phyloP scores from a whole-genome alignment of 2,329 filamentous ascomycete species.

The Phialophora tarda region DNA sequence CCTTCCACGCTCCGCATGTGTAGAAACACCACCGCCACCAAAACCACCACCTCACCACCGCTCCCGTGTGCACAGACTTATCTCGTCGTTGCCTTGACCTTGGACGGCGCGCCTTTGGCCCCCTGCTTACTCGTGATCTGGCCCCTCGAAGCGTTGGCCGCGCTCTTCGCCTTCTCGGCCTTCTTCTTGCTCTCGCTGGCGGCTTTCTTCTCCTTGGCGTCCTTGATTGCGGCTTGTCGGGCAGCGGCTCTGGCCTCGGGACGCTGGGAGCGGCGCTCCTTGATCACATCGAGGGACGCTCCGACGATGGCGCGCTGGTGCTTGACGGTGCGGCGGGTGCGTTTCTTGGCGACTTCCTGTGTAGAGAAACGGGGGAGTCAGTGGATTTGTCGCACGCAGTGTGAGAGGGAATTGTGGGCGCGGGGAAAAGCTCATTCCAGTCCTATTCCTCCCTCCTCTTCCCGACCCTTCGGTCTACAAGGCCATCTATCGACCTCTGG shows the following conservation, averaged over 20 bases:
- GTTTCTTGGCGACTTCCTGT: constrained; percentile 99
- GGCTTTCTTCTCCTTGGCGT: constrained; percentile 98
- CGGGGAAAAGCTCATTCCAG: background rate
- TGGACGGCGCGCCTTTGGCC: constrained; percentile 84
- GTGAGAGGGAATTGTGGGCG: background rate
- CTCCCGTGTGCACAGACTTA: constrained; percentile 19
- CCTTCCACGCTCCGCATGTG: background rate
- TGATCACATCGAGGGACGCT: constrained; percentile 99
- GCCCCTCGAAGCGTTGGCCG: constrained; percentile 74
- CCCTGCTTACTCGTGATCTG: constrained; percentile 97
- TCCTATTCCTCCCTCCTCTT: constrained; percentile 10
- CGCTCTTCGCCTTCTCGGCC: constrained; percentile 97
- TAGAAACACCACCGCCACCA: background rate
- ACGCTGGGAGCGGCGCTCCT: constrained; percentile 94
- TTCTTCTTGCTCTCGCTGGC: constrained; percentile 91
- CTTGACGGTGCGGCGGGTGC: constrained; percentile 97
- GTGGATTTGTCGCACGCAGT: background rate
- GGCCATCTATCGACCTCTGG: background rate
- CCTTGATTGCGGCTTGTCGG: constrained; percentile 88
- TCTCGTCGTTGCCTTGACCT: constrained; percentile 75
- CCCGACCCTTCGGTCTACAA: background rate
- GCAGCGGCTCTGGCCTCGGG: constrained; percentile 94
- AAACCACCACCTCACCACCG: background rate
- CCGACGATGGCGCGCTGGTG: constrained; percentile 98
- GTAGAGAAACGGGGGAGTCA: background rate